Evolutionary conservation across 1,139 yeast species (phyloP), one percentile per base, ranked within the genome.

Genomic region (Hemisphaericaspora lyxosophila): DNA sequence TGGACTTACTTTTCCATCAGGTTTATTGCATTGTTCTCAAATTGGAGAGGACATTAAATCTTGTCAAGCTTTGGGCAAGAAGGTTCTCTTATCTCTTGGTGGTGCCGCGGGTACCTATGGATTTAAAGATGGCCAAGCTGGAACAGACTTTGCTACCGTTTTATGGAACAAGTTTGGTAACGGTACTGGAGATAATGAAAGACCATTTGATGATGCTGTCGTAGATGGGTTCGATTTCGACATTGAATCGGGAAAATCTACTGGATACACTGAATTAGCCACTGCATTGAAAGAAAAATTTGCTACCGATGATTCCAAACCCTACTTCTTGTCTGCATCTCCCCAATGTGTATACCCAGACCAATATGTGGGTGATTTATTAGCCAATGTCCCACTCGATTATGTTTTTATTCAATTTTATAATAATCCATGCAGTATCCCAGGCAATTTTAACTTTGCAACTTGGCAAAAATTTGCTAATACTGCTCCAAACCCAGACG

Each of bases 341-440:
- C 96, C 97, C 15, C 97, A 88, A 67, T 89, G 97, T 67, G 85
- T 83, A 16, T 86, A 80, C 60, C 97, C 97, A 16, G 97, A 90
- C 65, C 85, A 83, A 5, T 77, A 84, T 33, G 79, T 85, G 31
- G 94, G 94, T 45, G 78, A 80, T 38, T 65, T 85, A 30, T 60
- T 90, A 50, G 64, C 70, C 18, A 62, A 73, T 30, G 80, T 86
- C 15, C 73, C 78, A 31, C 67, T 90, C 47, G 97, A 90, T 64
- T 88, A 82, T 61, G 89, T 92, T 4, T 88, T 86, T 55, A 78
- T 90, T 52, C 97, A 90, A 69, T 90, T 90, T 67, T 90, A 90
- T 75, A 90, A 90, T 75, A 90, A 90, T 65, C 78, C 83, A 59
- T 90, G 97, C 64, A 64, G 71, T 34, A 65, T 83, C 36, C 73